Conservation (phyloP, 1,139 yeast genomes). For the Geotrichum macrosporum region DNA sequence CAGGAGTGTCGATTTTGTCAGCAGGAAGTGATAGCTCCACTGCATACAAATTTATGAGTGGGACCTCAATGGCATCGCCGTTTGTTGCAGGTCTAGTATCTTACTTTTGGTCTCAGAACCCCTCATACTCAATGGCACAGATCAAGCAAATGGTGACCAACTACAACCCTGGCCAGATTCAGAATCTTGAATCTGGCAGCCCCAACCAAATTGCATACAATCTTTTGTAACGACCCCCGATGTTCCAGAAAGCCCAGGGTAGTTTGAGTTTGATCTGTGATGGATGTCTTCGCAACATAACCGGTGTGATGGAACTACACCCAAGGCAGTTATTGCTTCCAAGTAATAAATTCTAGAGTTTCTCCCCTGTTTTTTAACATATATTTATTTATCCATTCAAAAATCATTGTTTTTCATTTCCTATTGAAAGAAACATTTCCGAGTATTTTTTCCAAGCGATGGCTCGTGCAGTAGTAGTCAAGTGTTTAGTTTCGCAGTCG, state of each 20-base stretch:
- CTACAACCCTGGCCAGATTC: slow-evolving; percentile 28
- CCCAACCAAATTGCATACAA: slow-evolving; percentile 33
- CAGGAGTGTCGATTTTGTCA: slow-evolving; percentile 74
- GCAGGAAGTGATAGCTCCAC: slow-evolving; percentile 56
- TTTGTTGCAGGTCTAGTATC: slow-evolving; percentile 66
- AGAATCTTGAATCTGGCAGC: slow-evolving; percentile 25
- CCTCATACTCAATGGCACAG: slow-evolving; percentile 11
- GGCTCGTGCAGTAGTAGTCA: too few relatives aligned
- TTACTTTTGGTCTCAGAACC: slow-evolving; percentile 21
- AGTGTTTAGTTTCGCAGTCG: background rate
- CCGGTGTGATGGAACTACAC: too few relatives aligned
- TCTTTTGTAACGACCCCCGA: slow-evolving; percentile 9
- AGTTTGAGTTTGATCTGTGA: too few relatives aligned
- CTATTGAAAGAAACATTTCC: too few relatives aligned
- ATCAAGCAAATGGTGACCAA: slow-evolving; percentile 23
- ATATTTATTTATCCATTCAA: too few relatives aligned
- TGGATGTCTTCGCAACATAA: too few relatives aligned
- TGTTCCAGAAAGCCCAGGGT: too few relatives aligned
- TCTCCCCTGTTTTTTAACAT: too few relatives aligned
- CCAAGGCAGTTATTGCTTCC: too few relatives aligned
- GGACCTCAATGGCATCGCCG: slow-evolving; percentile 93
- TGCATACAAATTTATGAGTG: slow-evolving; percentile 73
- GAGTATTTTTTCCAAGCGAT: too few relatives aligned
- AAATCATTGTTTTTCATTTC: too few relatives aligned
- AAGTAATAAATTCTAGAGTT: too few relatives aligned